Base-by-base conservation (phyloP, 2,329 filamentous ascomycete genomes). In the Neurospora crassa region DNA sequence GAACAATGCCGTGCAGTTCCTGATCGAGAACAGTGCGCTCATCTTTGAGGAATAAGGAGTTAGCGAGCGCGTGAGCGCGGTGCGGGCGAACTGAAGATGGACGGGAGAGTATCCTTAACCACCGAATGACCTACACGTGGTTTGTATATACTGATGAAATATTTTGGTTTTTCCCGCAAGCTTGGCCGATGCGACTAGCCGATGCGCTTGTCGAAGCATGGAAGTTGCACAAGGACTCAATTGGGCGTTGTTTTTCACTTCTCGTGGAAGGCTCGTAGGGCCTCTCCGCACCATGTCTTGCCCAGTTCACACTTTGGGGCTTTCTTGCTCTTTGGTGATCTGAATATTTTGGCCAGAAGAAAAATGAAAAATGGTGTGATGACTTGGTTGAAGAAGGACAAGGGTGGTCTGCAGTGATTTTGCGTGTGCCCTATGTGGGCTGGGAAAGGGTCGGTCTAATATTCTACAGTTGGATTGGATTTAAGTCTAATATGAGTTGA, bases 1-100 rank as follows among this genome's bases (percentile, higher is more conserved):
- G 86, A 97, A 97, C 76, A 87, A 91, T 74, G 93, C 93, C 6
- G 91, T 98, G 75, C 94, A 97, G 82, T 97, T 96, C 77, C 86
- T 99, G 78, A 91, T 98, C 75, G 95, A 98, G 80, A 92, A 97
- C 80, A 94, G 92, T 79, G 88, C 93, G 77, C 88, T 87, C 76
- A 92, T 97, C 73, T 98, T 97, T 79, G 83, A 84, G 71, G 86
- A 88, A 71, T 77, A 74, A 40, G 12, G 47, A 69, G 10, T 37
- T 47, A n/a, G 43, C 29, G 40, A 73, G 67, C 53, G 18, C 73
- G 72, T 43, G 47, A 40, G 68, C 20, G 20, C 37, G 68, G 53
- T 29, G 29, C 18, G 53, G 53, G 53, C 24, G 14, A 34, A 37
- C 16, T 63, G 53, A 63, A 34, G 53, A 63, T 12, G 53, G 53